Base-by-base conservation (phyloP, 768 basidiomycete species). In the Pisolithus albus region DNA sequence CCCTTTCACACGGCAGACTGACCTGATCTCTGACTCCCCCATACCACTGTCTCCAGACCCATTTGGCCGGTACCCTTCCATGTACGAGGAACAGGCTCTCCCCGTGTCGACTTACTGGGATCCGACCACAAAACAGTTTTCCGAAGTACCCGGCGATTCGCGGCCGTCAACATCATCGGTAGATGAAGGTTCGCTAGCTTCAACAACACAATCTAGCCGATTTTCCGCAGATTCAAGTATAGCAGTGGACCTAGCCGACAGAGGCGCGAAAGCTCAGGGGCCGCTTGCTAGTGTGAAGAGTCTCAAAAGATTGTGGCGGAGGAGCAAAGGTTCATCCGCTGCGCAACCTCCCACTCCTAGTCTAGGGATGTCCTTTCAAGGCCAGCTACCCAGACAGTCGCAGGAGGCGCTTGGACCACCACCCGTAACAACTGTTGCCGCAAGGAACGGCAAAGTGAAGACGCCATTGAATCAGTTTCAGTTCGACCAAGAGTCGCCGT, bases 21-120 rank as follows among this genome's bases (percentile, higher is more conserved):
- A 62, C 51, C 36, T 53, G 59, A 42, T 57, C 28, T 54, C 70
- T 8, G 74, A 73, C 39, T 82, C 83, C 1, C 84, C 86, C 19
- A 86, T 90, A 50, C 89, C 89, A 37, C 71, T 89, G n/a, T 86
- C 87, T 9, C 86, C 88, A 7, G 88, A 91, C 68, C 88, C 88
- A 24, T 90, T 91, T 60, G 82, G 84, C 10, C 77, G 87, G 24
- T 84, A 78, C 59, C 74, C 87, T 30, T 88, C 86, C 3, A 58
- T 71, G 16, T 64, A 72, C 26, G 67, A 71, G 30, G 38, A 60
- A 19, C 59, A 72, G n/a, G 21, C 47, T 7, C 49, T 48, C 36
- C 65, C 67, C 34, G 58, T 73, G 28, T 63, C 69, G 32, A 61
- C 72, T 4, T 73, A 77, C 52, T 79, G 80, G 79, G 77, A 79